Evolutionary conservation across 192 early-diverging fungal genomes (phyloP).

Genomic region (Coemansia sp.): DNA sequence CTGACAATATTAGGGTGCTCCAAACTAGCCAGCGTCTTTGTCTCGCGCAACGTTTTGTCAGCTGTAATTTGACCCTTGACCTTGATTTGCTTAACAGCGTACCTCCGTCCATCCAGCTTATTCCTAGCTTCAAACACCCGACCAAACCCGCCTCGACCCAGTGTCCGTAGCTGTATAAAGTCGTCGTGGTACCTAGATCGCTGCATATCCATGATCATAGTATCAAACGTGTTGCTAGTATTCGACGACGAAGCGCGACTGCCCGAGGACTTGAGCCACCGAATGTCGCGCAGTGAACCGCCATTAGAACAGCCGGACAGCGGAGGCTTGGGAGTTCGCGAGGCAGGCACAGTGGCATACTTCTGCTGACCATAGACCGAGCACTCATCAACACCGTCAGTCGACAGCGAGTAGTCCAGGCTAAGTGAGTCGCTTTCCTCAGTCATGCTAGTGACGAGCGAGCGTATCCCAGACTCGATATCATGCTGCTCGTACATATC

Average conservation of each 20-base stretch:
- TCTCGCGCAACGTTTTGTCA: conserved; percentile 86
- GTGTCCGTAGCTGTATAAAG: conserved; percentile 75
- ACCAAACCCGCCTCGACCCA: conserved; percentile 95
- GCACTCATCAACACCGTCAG: conserved; percentile 11
- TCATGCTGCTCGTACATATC: conserved; percentile 59
- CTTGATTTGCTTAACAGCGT: conserved; percentile 89
- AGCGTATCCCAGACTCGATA: conserved; percentile 42
- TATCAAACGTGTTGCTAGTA: conserved; percentile 26
- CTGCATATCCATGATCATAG: conserved; percentile 52
- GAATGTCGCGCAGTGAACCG: not conserved
- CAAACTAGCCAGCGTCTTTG: conserved; percentile 84
- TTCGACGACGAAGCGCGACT: conserved; percentile 8
- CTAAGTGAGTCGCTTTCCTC: conserved; percentile 29
- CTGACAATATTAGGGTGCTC: conserved; percentile 92
- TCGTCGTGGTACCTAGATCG: conserved; percentile 77
- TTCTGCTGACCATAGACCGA: conserved; percentile 12
- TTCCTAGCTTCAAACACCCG: conserved; percentile 83
- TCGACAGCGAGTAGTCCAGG: conserved; percentile 22
- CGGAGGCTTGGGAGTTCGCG: not conserved
- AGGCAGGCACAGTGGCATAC: conserved; percentile 14
- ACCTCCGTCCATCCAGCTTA: conserved; percentile 85
- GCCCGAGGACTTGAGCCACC: not conserved
- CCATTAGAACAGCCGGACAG: conserved; percentile 8
- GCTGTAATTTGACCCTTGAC: conserved; percentile 65
- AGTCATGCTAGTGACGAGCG: conserved; percentile 34